Conservation (phyloP, 495 filamentous ascomycete genomes). For the Thermothielavioides terrestris region DNA sequence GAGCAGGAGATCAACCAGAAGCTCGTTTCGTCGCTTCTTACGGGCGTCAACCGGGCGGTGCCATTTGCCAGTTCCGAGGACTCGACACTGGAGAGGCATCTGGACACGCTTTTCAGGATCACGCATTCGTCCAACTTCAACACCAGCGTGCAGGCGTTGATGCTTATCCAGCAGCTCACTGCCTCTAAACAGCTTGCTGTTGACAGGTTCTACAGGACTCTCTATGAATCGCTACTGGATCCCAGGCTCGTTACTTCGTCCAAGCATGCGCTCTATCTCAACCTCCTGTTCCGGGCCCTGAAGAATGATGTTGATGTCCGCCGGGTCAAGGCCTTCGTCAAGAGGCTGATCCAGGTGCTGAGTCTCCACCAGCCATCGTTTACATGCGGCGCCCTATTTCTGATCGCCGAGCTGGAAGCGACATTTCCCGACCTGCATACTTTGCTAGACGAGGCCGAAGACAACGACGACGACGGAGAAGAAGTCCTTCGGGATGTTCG, state of each 20-base stretch:
- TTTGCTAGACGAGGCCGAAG: slow-evolving; percentile 63
- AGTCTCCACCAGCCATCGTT: slow-evolving; percentile 86
- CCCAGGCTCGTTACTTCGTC: slow-evolving; percentile 80
- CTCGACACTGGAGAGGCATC: slow-evolving; percentile 70
- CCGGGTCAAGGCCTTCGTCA: slow-evolving; percentile 90
- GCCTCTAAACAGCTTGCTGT: slow-evolving; percentile 62
- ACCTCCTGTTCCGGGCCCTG: slow-evolving; percentile 77
- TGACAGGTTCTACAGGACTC: slow-evolving; percentile 87
- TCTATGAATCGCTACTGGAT: slow-evolving; percentile 92
- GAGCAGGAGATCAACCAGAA: slow-evolving; percentile 65
- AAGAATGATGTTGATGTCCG: slow-evolving; percentile 80
- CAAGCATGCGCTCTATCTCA: slow-evolving; percentile 91
- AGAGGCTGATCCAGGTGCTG: slow-evolving; percentile 80
- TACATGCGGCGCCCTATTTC: slow-evolving; percentile 77
- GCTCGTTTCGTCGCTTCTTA: slow-evolving; percentile 78
- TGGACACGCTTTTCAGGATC: slow-evolving; percentile 88
- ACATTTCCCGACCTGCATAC: slow-evolving; percentile 66
- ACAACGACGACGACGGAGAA: slow-evolving; percentile 40
- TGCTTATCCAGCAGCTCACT: slow-evolving; percentile 90
- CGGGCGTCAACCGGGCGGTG: slow-evolving; percentile 90
- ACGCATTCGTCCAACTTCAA: slow-evolving; percentile 98
- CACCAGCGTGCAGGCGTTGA: slow-evolving; percentile 90
- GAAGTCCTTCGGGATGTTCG: slow-evolving; percentile 53
- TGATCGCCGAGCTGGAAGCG: slow-evolving; percentile 70
- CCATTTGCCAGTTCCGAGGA: slow-evolving; percentile 81